Evolutionary conservation across 768 basidiomycete species (phyloP).

Genomic region (Lentinula edodes): DNA sequence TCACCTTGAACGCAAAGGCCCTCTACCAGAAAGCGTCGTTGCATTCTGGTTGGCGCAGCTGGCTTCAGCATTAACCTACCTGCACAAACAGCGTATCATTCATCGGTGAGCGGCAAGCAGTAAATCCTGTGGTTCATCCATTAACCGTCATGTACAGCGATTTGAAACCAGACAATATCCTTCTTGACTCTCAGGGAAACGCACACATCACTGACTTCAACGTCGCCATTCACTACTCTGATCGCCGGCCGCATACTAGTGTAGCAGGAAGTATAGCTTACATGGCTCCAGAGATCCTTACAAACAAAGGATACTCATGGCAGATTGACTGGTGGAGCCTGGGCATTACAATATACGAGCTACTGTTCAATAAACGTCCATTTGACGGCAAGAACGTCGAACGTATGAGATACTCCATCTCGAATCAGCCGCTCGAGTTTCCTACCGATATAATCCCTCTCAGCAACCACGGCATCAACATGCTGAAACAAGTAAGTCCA

Average conservation of each 20-base stretch:
- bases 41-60: constrained; percentile 90
- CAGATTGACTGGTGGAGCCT: constrained; percentile 96
- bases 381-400: constrained; percentile 90
- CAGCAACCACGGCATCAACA: constrained; percentile 61
- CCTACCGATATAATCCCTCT: constrained; percentile 62
- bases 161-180: constrained; percentile 95
- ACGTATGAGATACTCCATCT: constrained; percentile 82
- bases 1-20: constrained; percentile 70
- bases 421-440: constrained; percentile 73
- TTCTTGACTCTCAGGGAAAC: constrained; percentile 90
- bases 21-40: constrained; percentile 66
- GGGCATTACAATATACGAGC: constrained; percentile 85
- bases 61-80: constrained; percentile 76
- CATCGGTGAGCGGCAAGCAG: constrained; percentile 63
- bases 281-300: constrained; percentile 98
- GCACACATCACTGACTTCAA: constrained; percentile 99
- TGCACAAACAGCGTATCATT: constrained; percentile 88
- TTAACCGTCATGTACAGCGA: constrained; percentile 47
- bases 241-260: constrained; percentile 80
- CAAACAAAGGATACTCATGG: constrained; percentile 89
- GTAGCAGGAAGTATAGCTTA: constrained; percentile 99
- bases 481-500: constrained; percentile 59
- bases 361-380: constrained; percentile 77
- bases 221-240: constrained; percentile 96
- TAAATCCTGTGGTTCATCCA: neutral